These are phyloP conservation scores for Cadophora malorum DNA, from an alignment of 2,329 filamentous ascomycete species.

Conservation along the genomic window DNA sequence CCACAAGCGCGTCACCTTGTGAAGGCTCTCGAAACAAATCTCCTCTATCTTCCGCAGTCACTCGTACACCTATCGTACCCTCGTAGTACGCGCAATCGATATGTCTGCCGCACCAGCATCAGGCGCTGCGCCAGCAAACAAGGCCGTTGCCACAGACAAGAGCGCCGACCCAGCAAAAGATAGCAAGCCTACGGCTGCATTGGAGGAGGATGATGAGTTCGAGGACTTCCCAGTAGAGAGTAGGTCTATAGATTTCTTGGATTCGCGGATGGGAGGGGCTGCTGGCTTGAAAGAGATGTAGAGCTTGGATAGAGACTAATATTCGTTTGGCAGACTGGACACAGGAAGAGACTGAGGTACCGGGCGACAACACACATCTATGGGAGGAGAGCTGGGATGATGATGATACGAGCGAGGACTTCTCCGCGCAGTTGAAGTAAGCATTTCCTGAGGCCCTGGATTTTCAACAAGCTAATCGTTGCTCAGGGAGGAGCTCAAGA, in stretches of 20 bases:
- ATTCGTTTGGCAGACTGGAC: conserved; percentile 77
- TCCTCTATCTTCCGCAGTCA: neutral
- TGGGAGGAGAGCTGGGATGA: conserved; percentile 99
- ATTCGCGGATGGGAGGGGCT: neutral
- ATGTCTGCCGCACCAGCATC: conserved; percentile 46
- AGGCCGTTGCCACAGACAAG: conserved; percentile 40
- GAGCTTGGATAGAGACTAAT: conserved; percentile 15
- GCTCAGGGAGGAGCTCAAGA: conserved; percentile 86
- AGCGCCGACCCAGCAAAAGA: conserved; percentile 47
- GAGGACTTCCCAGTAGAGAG: conserved; percentile 98
- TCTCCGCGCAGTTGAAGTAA: conserved; percentile 91
- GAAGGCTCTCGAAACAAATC: neutral
- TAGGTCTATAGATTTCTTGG: conserved; percentile 50
- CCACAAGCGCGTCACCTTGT: conserved; percentile 15
- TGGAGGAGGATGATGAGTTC: conserved; percentile 98
- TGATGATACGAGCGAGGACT: conserved; percentile 95
- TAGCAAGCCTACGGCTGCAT: conserved; percentile 58
- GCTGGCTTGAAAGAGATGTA: neutral
- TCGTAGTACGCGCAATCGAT: conserved; percentile 16
- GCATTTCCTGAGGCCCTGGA: conserved; percentile 46
- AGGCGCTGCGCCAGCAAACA: conserved; percentile 36
- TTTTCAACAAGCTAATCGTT: conserved; percentile 18
- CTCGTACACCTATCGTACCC: neutral
- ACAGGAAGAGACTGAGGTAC: conserved; percentile 87
- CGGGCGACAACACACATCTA: conserved; percentile 78